Conservation (phyloP, 2,329 filamentous ascomycete genomes). For the Coniochaeta hoffmannii region DNA sequence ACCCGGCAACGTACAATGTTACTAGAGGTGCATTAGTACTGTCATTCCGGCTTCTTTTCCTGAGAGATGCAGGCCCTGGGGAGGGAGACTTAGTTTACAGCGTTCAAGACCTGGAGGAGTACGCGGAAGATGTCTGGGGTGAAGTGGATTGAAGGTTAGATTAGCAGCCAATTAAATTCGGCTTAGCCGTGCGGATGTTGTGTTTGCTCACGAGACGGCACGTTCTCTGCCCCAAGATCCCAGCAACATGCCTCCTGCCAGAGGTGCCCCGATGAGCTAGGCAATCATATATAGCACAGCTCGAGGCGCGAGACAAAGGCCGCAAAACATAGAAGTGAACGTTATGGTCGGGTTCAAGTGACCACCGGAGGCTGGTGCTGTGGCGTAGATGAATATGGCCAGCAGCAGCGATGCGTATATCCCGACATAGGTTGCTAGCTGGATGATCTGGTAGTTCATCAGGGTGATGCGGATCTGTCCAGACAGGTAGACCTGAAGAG, state of each 20-base stretch:
- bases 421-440: slow-evolving; percentile 23
- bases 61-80: no score
- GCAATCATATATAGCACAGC: slow-evolving; percentile 36
- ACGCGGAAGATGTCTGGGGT: no score
- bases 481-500: slow-evolving; percentile 20
- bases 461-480: slow-evolving; percentile 23
- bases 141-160: no score
- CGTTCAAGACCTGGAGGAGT: no score
- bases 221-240: slow-evolving; percentile 24
- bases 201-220: slow-evolving; percentile 10
- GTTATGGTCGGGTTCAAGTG: slow-evolving; percentile 48
- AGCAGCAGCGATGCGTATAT: slow-evolving; percentile 32
- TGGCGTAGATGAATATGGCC: slow-evolving; percentile 40
- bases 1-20: no score
- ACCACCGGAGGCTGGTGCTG: slow-evolving; percentile 39
- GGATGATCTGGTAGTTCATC: slow-evolving; percentile 16
- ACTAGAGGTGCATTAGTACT: no score
- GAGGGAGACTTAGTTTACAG: no score
- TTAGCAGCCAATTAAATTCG: no score
- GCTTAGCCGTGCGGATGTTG: no score
- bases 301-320: slow-evolving; percentile 39
- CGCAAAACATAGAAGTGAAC: slow-evolving; percentile 41
- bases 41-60: no score
- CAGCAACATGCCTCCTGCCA: slow-evolving; percentile 34
- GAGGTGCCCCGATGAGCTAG: slow-evolving; percentile 35